Conservation (phyloP, 306 rosid species). For the Pachyrhizus erosus region DNA sequence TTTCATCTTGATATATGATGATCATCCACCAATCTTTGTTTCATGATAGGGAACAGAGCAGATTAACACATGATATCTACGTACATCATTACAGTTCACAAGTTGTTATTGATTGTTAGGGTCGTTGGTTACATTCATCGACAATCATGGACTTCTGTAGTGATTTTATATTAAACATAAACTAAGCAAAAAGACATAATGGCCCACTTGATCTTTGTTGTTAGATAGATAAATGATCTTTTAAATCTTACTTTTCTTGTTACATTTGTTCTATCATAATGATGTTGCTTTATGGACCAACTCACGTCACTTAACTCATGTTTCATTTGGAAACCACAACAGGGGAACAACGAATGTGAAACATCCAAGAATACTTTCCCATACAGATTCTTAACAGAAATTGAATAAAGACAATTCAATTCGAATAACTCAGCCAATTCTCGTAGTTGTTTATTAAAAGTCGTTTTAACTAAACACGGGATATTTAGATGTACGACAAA, state of each 20-base stretch:
- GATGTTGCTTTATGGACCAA: neutral
- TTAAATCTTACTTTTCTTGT: neutral
- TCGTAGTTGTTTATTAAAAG: too few relatives aligned
- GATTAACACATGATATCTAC: neutral
- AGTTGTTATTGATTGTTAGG: neutral
- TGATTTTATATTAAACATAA: neutral
- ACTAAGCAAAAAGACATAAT: neutral
- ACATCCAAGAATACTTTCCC: neutral
- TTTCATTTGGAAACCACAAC: neutral
- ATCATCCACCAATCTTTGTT: neutral
- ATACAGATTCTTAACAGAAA: neutral
- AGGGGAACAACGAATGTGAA: neutral
- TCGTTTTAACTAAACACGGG: too few relatives aligned
- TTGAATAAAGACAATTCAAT: too few relatives aligned
- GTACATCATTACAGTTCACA: neutral
- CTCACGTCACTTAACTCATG: too few relatives aligned
- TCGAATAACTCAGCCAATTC: too few relatives aligned
- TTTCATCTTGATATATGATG: neutral
- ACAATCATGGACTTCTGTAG: neutral
- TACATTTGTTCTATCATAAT: neutral
- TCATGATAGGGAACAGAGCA: neutral
- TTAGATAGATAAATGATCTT: neutral
- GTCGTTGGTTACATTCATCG: neutral
- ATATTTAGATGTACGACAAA: too few relatives aligned
- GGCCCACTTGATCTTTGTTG: neutral